A percentile compares a stretch with the other conserved stretches of the same genome.
Conservation (phyloP, 495 filamentous ascomycete genomes). For the Aspergillus biplanus region DNA sequence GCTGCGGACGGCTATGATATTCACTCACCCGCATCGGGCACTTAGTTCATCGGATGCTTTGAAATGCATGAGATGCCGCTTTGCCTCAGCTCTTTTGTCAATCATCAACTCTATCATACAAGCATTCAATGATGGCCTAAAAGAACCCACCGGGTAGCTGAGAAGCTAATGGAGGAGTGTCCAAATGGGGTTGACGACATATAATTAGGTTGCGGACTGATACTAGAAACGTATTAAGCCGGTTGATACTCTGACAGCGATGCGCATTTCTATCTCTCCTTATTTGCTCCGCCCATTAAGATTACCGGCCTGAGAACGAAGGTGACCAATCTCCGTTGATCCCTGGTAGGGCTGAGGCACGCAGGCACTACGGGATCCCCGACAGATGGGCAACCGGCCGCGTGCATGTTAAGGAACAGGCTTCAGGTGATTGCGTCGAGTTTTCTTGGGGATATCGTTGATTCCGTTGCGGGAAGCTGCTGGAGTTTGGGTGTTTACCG, state of each 20-base stretch:
- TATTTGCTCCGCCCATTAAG: constrained; percentile 3
- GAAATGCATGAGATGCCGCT: background rate
- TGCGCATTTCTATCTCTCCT: background rate
- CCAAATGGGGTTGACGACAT: constrained; percentile 1
- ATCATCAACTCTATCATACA: constrained; percentile 2
- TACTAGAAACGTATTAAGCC: background rate
- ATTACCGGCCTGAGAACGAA: background rate
- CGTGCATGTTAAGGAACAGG: background rate
- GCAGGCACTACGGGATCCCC: background rate
- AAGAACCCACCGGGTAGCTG: constrained; percentile 12
- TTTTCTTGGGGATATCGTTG: background rate
- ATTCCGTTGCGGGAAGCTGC: background rate
- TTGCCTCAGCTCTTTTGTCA: background rate
- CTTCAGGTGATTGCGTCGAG: background rate
- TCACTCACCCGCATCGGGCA: constrained; percentile 1
- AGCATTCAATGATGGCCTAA: background rate
- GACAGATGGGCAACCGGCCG: constrained; percentile 2
- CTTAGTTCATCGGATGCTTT: background rate
- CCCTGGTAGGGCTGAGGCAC: constrained; percentile 25
- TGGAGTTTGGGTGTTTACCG: background rate
- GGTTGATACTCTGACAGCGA: background rate
- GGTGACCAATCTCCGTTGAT: background rate
- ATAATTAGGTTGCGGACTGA: background rate
- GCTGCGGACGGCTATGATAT: background rate
- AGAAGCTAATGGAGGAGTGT: background rate